A percentile compares a stretch with the other conserved stretches of the same genome.
phyloP scores from a whole-genome alignment of 2,329 filamentous ascomycete genomes.

The Hypoxylon sp. region DNA sequence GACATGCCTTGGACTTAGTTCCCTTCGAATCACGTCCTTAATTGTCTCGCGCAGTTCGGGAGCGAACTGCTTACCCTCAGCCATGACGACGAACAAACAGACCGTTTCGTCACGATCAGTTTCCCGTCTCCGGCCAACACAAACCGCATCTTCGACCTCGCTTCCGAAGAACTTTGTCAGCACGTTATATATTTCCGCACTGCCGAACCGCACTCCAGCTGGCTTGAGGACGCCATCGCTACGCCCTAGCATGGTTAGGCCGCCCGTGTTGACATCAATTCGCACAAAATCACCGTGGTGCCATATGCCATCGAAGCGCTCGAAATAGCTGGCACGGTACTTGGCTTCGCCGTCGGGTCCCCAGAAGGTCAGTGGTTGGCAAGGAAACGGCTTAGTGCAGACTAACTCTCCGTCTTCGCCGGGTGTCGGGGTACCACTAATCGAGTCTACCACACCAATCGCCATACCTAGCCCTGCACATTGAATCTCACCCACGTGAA shows the following conservation, averaged over 20 bases:
- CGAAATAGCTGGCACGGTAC: slow-evolving; percentile 89
- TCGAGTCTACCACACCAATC: slow-evolving; percentile 72
- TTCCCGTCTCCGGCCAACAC: slow-evolving; percentile 81
- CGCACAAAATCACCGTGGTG: slow-evolving; percentile 94
- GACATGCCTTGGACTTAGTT: slow-evolving; percentile 91
- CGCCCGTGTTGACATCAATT: slow-evolving; percentile 78
- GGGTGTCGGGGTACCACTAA: slow-evolving; percentile 69
- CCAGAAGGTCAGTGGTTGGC: slow-evolving; percentile 92
- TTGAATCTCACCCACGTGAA: slow-evolving; percentile 81
- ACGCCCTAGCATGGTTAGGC: slow-evolving; percentile 90
- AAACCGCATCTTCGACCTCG: slow-evolving; percentile 87
- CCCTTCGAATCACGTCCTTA: slow-evolving; percentile 77
- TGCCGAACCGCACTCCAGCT: slow-evolving; percentile 90
- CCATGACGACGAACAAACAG: slow-evolving; percentile 88
- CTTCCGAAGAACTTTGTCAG: slow-evolving; percentile 84
- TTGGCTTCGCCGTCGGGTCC: slow-evolving; percentile 79
- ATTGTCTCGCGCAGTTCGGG: slow-evolving; percentile 74
- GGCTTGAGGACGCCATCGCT: slow-evolving; percentile 96
- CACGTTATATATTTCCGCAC: slow-evolving; percentile 97
- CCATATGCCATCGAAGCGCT: slow-evolving; percentile 84
- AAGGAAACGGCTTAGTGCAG: slow-evolving; percentile 88
- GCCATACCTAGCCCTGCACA: slow-evolving; percentile 85
- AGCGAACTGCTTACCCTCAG: slow-evolving; percentile 68
- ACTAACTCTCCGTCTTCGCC: slow-evolving; percentile 89
- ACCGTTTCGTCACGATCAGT: slow-evolving; percentile 87